Evolutionary conservation across 306 rosid species (phyloP).

Genomic region (Erythrophleum fordii): DNA sequence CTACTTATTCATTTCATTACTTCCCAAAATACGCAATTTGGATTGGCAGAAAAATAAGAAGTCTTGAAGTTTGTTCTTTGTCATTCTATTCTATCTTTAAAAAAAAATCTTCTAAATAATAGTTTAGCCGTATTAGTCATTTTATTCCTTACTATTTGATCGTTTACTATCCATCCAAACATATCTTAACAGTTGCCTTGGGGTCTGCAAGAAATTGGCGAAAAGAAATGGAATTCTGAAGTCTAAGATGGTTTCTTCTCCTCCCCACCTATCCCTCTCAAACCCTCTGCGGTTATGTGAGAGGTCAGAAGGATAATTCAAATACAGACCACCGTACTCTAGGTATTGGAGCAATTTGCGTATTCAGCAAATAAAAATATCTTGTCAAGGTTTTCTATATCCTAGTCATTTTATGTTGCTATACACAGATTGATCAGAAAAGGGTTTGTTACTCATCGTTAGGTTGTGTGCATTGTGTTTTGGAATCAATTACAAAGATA

Average conservation of each 20-base stretch:
- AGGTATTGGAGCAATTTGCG: neutral
- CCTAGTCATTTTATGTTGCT: neutral
- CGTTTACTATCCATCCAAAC: neutral
- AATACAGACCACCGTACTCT: neutral
- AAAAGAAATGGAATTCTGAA: constrained; percentile 10
- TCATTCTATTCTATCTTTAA: no score
- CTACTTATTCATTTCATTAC: neutral
- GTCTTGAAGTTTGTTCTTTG: neutral
- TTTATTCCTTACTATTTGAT: neutral
- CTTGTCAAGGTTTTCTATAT: neutral
- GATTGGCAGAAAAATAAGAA: neutral
- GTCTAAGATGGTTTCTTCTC: neutral
- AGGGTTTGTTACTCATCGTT: neutral
- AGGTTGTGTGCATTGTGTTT: neutral
- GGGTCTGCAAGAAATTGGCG: neutral
- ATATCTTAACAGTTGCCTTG: neutral
- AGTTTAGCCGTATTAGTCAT: neutral
- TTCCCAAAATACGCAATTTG: neutral
- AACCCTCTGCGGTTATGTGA: neutral
- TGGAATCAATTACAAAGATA: neutral
- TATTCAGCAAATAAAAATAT: neutral
- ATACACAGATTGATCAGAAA: neutral
- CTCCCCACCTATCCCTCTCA: neutral
- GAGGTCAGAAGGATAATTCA: neutral
- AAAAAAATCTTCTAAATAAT: no score